A percentile compares a stretch with the other conserved stretches of the same genome.
These are phyloP conservation scores for Candida silvatica DNA, from an alignment of 805 yeast species.

Conservation along the genomic window DNA sequence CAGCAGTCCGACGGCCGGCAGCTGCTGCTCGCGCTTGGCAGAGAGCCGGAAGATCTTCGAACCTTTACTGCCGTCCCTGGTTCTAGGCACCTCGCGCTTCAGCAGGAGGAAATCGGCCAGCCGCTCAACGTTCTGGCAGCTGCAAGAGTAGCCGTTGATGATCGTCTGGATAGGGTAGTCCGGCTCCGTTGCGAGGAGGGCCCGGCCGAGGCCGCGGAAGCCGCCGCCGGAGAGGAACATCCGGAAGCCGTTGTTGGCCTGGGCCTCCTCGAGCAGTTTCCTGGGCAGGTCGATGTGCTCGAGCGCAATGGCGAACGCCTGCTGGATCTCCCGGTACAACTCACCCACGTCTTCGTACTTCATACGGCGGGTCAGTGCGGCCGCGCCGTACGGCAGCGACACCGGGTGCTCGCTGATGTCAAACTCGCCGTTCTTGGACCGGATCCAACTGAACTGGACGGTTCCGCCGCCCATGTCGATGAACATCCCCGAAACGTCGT, in stretches of 20 bases:
- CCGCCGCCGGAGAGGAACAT: conserved; percentile 72
- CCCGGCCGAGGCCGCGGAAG: conserved; percentile 59
- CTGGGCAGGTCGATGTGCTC: conserved; percentile 44
- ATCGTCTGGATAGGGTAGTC: conserved; percentile 64
- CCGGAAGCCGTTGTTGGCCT: conserved; percentile 49
- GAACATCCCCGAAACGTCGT: conserved; percentile 56
- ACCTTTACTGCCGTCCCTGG: conserved; percentile 25
- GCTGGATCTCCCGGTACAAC: conserved; percentile 44
- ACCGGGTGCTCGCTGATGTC: conserved; percentile 48
- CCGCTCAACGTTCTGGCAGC: conserved; percentile 40
- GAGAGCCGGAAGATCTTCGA: conserved; percentile 49
- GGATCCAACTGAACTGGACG: conserved; percentile 63
- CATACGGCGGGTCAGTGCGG: conserved; percentile 50
- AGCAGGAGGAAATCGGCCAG: conserved; percentile 44
- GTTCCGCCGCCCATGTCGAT: conserved; percentile 73
- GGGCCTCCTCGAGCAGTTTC: conserved; percentile 40
- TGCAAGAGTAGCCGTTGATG: conserved; percentile 59
- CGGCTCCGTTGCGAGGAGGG: conserved; percentile 38
- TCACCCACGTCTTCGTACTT: conserved; percentile 39
- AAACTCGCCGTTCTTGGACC: conserved; percentile 46
- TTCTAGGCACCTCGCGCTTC: conserved; percentile 37
- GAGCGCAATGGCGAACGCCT: conserved; percentile 41
- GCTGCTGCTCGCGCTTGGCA: conserved; percentile 53
- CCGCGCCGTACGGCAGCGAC: conserved; percentile 68
- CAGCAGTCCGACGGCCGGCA: conserved; percentile 62